Base-by-base conservation (phyloP, 108 stramenopile species). In the Skeletonema tropicum region DNA sequence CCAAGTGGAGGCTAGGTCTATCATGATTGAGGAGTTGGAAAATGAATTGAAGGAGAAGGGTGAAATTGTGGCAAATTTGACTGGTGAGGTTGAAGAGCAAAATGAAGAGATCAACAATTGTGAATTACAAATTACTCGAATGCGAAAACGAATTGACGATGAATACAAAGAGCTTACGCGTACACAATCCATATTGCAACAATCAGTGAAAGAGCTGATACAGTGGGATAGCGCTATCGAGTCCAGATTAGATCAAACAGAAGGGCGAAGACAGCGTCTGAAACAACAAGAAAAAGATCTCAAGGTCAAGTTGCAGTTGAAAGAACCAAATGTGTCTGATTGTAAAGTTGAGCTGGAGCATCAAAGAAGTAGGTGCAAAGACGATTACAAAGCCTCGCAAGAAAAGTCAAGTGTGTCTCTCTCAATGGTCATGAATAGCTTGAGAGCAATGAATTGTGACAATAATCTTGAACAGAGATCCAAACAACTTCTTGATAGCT, bases 71-170 rank as follows among this genome's bases (percentile, higher is more conserved):
- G 48, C 5, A 49, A 19, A 49, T 49, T 1, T 49, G 48, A 49
- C 17, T 49, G 48, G 17, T 19, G 19, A 52, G 7, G 32, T 75
- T 17, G 61, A 60, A 45, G 60, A 26, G 32, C 74, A 75, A 68
- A 39, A 75, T 13, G 29, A 66, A 39, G 66, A 75, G 8, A 60
- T 67, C 5, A 15, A 45, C 57, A n/a, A 12, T 35, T 59, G 36
- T 48, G 52, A 45, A 39, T 45, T 7, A 10, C 26, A 67, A 12
- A 67, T 75, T 48, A 57, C 39, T 23, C 10, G 48, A 12, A 3
- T 49, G 19, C 41, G 55, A 19, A 33, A 23, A 58, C 36, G 19
- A 25, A 10, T 57, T 4, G 35, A 21, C 26, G 30, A 61, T 36
- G 49, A 66, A 58, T 58, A n/a, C 36, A 57, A 39, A 14, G 64